A percentile compares a stretch with the other conserved stretches of the same genome.
These are phyloP conservation scores for Extremus antarcticus DNA, from an alignment of 495 filamentous ascomycete species.

Conservation along the genomic window DNA sequence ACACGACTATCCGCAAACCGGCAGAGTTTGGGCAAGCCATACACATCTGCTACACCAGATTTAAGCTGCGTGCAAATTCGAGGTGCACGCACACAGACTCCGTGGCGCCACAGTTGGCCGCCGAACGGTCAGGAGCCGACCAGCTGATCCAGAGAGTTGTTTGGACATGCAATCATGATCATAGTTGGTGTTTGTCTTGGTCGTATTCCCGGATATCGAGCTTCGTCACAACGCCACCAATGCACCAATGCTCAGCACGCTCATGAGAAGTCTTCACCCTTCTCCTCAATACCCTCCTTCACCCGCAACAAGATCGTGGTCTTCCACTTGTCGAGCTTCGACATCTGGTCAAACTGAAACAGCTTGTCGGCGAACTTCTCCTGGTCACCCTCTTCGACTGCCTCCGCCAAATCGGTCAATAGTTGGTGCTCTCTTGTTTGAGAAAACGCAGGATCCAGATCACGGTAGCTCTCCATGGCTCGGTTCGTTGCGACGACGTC, in stretches of 20 bases:
- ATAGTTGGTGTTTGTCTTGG: too few species aligned
- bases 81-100: too few species aligned
- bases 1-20: too few species aligned
- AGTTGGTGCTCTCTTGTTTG: constrained; percentile 69
- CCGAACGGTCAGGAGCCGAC: too few species aligned
- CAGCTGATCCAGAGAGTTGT: too few species aligned
- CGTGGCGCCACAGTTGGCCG: too few species aligned
- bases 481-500: constrained; percentile 66
- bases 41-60: too few species aligned
- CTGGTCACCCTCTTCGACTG: constrained; percentile 61
- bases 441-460: constrained; percentile 67
- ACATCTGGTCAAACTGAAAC: constrained; percentile 78
- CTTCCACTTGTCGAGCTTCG: constrained; percentile 92
- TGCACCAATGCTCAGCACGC: background rate
- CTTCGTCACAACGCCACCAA: background rate
- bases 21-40: too few species aligned
- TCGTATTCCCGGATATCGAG: too few species aligned
- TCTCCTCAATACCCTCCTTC: constrained; percentile 69
- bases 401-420: constrained; percentile 58
- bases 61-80: too few species aligned
- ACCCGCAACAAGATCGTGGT: constrained; percentile 70
- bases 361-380: constrained; percentile 77
- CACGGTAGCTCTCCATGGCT: constrained; percentile 68
- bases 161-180: too few species aligned
- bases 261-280: constrained; percentile 64